These are phyloP conservation scores for Trichoderma oligosporum DNA, from an alignment of 2,329 filamentous ascomycete genomes.

Conservation along the genomic window DNA sequence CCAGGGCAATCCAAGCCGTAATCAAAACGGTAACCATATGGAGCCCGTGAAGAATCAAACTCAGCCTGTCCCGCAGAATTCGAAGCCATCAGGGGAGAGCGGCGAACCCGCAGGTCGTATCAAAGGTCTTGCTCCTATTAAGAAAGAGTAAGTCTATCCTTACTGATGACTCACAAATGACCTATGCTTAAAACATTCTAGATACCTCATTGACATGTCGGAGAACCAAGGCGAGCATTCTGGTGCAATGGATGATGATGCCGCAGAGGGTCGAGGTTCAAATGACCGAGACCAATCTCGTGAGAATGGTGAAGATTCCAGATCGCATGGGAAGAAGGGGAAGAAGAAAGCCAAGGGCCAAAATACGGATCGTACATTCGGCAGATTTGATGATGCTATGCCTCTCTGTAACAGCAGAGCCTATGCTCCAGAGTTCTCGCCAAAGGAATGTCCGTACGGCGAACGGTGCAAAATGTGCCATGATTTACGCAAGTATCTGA, in stretches of 20 bases:
- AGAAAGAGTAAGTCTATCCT: conserved; percentile 58
- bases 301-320: conserved; percentile 55
- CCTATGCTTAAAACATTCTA: conserved; percentile 22
- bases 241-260: conserved; percentile 44
- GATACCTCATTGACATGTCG: conserved; percentile 42
- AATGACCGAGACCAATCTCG: conserved; percentile 39
- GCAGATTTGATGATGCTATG: conserved; percentile 71
- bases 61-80: conserved; percentile 9
- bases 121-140: conserved; percentile 66
- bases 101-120: conserved; percentile 31
- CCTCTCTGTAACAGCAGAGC: conserved; percentile 73
- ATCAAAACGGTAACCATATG: conserved; percentile 22
- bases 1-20: conserved; percentile 23
- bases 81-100: conserved; percentile 11
- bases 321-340: conserved; percentile 36
- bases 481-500: conserved; percentile 79
- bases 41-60: conserved; percentile 24
- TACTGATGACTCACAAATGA: conserved; percentile 10
- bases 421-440: conserved; percentile 75
- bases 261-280: conserved; percentile 43
- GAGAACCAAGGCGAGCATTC: conserved; percentile 26
- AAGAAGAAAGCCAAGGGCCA: conserved; percentile 59
- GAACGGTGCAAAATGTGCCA: conserved; percentile 79
- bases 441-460: conserved; percentile 70
- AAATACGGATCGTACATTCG: conserved; percentile 80